These are phyloP conservation scores for Exidia glandulosa DNA, from an alignment of 768 basidiomycete genomes.

Conservation along the genomic window DNA sequence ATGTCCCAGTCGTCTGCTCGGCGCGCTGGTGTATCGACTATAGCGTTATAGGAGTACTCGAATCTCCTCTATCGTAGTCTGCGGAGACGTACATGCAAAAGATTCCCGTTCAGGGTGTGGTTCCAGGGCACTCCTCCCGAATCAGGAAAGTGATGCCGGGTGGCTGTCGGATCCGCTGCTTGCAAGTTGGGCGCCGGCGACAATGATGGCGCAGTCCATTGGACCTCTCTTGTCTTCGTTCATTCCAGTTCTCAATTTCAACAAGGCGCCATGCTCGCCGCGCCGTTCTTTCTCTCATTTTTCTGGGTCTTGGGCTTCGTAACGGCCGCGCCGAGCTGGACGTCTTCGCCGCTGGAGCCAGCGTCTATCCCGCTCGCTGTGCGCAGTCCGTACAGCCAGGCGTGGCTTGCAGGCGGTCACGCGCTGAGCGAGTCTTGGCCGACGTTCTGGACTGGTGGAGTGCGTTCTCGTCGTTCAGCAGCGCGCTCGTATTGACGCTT, in stretches of 20 bases:
- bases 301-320: neutral
- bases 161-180: no score
- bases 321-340: neutral
- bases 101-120: no score
- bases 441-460: slow-evolving; percentile 8
- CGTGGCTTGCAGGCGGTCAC: slow-evolving; percentile 4
- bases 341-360: slow-evolving; percentile 8
- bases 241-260: neutral
- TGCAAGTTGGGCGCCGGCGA: no score
- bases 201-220: no score
- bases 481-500: neutral
- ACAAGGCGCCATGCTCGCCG: neutral
- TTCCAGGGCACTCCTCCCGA: no score
- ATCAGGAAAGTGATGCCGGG: no score
- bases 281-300: neutral
- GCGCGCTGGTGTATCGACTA: no score
- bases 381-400: slow-evolving; percentile 15
- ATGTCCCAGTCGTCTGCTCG: no score
- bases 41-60: no score
- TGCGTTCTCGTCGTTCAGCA: neutral
- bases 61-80: no score
- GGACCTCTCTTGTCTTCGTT: no score
- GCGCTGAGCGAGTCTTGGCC: slow-evolving; percentile 4
- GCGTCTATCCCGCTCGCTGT: slow-evolving; percentile 17
- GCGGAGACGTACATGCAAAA: no score